These are phyloP conservation scores for Aspergillus vadensis DNA, from an alignment of 2,329 filamentous ascomycete species.

Conservation along the genomic window DNA sequence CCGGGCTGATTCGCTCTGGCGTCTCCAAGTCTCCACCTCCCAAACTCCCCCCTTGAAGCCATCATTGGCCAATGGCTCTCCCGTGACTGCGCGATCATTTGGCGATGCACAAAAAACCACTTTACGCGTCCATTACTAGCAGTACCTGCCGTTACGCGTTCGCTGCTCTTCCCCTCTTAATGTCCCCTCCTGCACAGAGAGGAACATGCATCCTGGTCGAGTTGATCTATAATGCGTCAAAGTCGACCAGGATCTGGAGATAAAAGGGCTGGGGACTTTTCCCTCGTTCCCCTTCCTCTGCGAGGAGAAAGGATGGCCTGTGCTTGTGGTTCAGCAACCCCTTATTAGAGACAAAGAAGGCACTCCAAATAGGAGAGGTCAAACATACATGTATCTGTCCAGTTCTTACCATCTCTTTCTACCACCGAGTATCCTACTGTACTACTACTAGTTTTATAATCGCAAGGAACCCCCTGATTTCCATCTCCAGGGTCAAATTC, in stretches of 20 bases:
- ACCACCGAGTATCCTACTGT: neutral
- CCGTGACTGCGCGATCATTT: slow-evolving; percentile 43
- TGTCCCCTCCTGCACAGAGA: neutral
- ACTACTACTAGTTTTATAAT: slow-evolving; percentile 7
- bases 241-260: neutral
- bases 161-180: slow-evolving; percentile 24
- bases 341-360: neutral
- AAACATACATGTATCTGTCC: slow-evolving; percentile 9
- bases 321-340: neutral
- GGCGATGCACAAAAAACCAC: slow-evolving; percentile 34
- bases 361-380: slow-evolving; percentile 3
- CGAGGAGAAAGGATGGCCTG: neutral
- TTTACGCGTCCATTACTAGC: slow-evolving; percentile 31
- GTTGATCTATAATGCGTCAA: neutral
- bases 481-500: neutral
- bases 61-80: slow-evolving; percentile 27
- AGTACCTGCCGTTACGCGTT: slow-evolving; percentile 30
- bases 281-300: neutral
- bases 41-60: neutral
- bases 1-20: neutral
- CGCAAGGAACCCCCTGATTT: slow-evolving; percentile 10
- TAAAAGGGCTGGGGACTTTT: neutral
- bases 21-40: neutral
- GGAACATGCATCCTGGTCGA: neutral
- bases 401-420: slow-evolving; percentile 14